phyloP scores from a whole-genome alignment of 371 early-diverging fungal species.

The Sporodiniella umbellata region DNA sequence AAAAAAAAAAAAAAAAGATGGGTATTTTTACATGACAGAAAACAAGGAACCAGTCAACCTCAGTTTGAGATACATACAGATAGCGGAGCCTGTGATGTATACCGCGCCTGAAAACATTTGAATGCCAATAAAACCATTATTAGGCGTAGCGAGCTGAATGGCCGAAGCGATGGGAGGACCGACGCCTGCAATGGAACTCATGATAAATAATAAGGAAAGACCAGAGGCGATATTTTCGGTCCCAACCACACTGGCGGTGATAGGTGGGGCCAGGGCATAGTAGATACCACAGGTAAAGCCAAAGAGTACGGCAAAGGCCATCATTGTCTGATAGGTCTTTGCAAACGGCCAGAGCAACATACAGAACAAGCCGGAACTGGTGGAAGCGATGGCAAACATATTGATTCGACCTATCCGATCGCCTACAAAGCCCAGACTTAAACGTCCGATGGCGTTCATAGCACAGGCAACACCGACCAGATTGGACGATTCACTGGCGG shows the following conservation, averaged over 20 bases:
- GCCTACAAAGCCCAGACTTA: slow-evolving; percentile 59
- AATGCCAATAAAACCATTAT: slow-evolving; percentile 30
- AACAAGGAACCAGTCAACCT: slow-evolving; percentile 23
- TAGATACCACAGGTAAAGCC: slow-evolving; percentile 39
- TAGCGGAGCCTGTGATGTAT: slow-evolving; percentile 27
- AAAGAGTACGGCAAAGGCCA: slow-evolving; percentile 50
- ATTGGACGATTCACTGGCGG: slow-evolving; percentile 16
- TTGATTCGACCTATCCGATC: slow-evolving; percentile 63
- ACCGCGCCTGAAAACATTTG: slow-evolving; percentile 41
- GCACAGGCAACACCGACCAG: slow-evolving; percentile 30
- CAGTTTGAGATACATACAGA: slow-evolving; percentile 17
- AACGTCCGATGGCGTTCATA: slow-evolving; percentile 60
- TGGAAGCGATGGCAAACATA: slow-evolving; percentile 21
- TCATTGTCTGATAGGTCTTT: slow-evolving; percentile 34
- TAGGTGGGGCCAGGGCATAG: slow-evolving; percentile 48
- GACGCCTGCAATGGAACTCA: slow-evolving; percentile 33
- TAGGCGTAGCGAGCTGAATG: slow-evolving; percentile 23
- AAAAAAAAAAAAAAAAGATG: not conserved
- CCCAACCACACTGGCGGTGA: slow-evolving; percentile 53
- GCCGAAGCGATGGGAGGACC: slow-evolving; percentile 34
- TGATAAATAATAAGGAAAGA: slow-evolving; percentile 52
- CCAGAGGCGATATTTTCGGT: slow-evolving; percentile 48
- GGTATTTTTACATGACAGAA: slow-evolving; percentile 16
- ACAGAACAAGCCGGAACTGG: slow-evolving; percentile 35
- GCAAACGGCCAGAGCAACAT: slow-evolving; percentile 59